Evolutionary conservation across 257 asterid genomes (phyloP), one percentile per base, ranked within the genome.

Genomic region (Capsicum baccatum): DNA sequence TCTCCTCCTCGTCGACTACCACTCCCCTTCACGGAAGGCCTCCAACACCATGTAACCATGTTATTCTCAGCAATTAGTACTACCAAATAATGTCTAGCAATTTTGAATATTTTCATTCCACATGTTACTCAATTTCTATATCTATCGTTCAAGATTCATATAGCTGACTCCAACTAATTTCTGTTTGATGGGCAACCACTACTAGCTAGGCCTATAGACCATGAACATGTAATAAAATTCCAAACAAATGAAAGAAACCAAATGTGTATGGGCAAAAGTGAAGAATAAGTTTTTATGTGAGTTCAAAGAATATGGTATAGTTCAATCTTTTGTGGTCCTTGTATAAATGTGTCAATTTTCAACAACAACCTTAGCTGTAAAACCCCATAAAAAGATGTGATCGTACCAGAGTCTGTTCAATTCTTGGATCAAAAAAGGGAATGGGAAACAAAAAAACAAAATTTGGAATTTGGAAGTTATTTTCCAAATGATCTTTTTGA

Each of bases 31-130:
- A 89, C 94, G 62, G 80, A 91, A 5, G 95, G 92, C 69, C 88
- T 93, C 98, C 98, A 94, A 88, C 98, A 94, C 62, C 94, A 87
- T 88, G 83, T 96, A 82, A 96, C 94, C 99, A 96, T 96, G 66
- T 86, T 87, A 15, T 56, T 15, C 33, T 35, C 47, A 33, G 73
- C 73, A 82, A 44, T 19, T 37, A 47, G 2, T n/a, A 26, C 33
- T 71, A 7, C 47, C 67, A 68, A 21, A 83, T 55, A 85, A 68
- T 3, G 55, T 6, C 19, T 48, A 48, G 12, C 13, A 73, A 48
- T 73, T 15, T 68, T 8, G 78, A 68, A 68, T 68, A 39, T 68
- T 8, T 37, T 89, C 88, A 91, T 84, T 93, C 92, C 84, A 87
- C 90, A 81, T 87, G 89, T 69, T 86, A 48, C 8, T 42, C 0